Percentiles rank a stretch among this genome's conserved stretches.
These are phyloP conservation scores for Sphaerulina populicola DNA, from an alignment of 2,329 filamentous ascomycete species.

Conservation along the genomic window DNA sequence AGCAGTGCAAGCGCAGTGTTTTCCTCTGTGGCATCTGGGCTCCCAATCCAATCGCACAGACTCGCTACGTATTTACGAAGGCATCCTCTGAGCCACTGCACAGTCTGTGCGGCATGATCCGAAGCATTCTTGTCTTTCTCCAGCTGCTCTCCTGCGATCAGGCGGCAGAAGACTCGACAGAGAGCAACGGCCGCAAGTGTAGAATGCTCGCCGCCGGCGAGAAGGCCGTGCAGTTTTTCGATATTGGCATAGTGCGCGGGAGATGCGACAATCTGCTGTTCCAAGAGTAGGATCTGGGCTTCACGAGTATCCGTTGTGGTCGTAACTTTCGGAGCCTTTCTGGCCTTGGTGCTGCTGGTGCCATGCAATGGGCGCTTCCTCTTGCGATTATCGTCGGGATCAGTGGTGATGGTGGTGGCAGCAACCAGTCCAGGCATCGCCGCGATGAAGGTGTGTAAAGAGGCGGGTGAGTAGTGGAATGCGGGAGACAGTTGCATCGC, in stretches of 20 bases:
- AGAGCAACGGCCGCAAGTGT: slow-evolving; percentile 65
- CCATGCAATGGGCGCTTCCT: slow-evolving; percentile 34
- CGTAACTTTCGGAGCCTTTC: slow-evolving; percentile 36
- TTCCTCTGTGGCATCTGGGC: slow-evolving; percentile 53
- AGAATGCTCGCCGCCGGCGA: slow-evolving; percentile 48
- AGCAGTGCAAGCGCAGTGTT: slow-evolving; percentile 65
- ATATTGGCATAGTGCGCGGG: slow-evolving; percentile 92
- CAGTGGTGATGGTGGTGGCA: slow-evolving; percentile 11
- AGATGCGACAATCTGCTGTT: slow-evolving; percentile 74
- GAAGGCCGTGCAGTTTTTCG: slow-evolving; percentile 54
- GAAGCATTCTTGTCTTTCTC: slow-evolving; percentile 55
- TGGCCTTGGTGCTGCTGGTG: slow-evolving; percentile 24
- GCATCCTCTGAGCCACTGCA: slow-evolving; percentile 68
- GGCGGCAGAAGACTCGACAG: slow-evolving; percentile 74
- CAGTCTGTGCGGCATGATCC: slow-evolving; percentile 66
- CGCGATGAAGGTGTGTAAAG: not conserved
- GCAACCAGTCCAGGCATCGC: slow-evolving; percentile 33
- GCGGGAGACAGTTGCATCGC: not conserved
- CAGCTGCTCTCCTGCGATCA: slow-evolving; percentile 67
- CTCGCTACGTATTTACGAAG: slow-evolving; percentile 54
- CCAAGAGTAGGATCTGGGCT: slow-evolving; percentile 62
- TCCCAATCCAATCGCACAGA: slow-evolving; percentile 53
- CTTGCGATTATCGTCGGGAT: slow-evolving; percentile 33
- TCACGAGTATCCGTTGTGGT: slow-evolving; percentile 26
- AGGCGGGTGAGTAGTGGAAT: not conserved